A percentile compares a stretch with the other conserved stretches of the same genome.
phyloP scores from a whole-genome alignment of 2,329 filamentous ascomycete genomes.

The Ceratocystis eucalypticola region DNA sequence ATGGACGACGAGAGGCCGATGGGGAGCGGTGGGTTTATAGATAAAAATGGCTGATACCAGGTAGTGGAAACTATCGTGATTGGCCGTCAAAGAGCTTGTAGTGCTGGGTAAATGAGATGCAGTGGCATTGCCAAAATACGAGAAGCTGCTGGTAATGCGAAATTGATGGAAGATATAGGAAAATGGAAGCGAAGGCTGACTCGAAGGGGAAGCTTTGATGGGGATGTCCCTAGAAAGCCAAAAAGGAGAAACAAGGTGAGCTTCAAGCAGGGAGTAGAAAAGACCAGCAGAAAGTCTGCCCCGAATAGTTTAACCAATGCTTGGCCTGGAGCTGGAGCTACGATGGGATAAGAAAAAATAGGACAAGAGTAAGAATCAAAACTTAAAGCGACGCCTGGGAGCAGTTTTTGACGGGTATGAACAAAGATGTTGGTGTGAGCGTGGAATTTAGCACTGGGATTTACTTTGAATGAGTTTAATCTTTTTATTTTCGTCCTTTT shows the following conservation, averaged over 20 bases:
- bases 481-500: neutral
- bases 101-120: neutral
- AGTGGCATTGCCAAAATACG: conserved; percentile 1
- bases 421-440: neutral
- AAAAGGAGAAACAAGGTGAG: conserved; percentile 3
- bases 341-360: too few species aligned
- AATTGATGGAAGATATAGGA: neutral
- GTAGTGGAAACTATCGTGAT: neutral
- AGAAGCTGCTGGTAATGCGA: neutral
- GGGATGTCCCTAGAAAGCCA: neutral
- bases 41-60: neutral
- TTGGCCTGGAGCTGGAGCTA: neutral
- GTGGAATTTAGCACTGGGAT: neutral
- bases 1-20: neutral
- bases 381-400: neutral
- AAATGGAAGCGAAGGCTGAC: neutral
- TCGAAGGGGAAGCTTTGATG: neutral
- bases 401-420: neutral
- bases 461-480: neutral
- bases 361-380: neutral
- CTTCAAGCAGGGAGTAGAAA: neutral
- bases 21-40: neutral
- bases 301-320: neutral
- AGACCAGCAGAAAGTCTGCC: too few species aligned
- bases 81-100: neutral